Base-by-base conservation (phyloP, 139 green algal genomes). In the Chlamydomonas asymmetrica region DNA sequence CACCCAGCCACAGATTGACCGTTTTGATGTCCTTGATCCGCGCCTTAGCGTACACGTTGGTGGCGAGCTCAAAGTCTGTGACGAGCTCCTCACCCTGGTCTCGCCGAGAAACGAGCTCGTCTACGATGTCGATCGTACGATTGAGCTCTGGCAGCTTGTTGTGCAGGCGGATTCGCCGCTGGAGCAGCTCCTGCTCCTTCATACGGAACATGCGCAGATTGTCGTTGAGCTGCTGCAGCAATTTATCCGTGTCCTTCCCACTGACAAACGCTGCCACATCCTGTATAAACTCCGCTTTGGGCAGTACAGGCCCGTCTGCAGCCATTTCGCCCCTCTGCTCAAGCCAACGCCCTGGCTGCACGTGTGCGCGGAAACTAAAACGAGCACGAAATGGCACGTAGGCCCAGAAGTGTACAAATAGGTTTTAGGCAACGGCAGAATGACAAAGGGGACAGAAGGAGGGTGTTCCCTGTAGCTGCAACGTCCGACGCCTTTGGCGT, bases 1-100 rank as follows among this genome's bases (percentile, higher is more conserved):
- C 91, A 2, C 91, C 91, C 4, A 96, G 85, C 91, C 91, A 96
- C 29, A 96, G 80, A 76, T 90, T 91, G 39, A 95, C 90, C 37
- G 66, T 72, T 40, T 82, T 66, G 27, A 79, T 66, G 40, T 82
- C 75, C 37, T 82, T 52, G 22, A 94, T 75, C 32, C 69, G 80
- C 10, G 80, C 85, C 49, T 88, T 87, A 34, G 82, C 71, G 63
- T 85, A 93, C 29, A 91, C 88, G 39, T 71, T 79, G 43, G 90
- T 82, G 1, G 80, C 65, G 20, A 94, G 75, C 82, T 91, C 83
- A 64, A 91, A 94, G 82, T 94, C 84, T 16, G 83, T 39, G 4
- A 66, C 73, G 34, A 84, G 62, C 34, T 80, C 56, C 0, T 66
- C 71, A 27, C 57, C 45, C 3, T 20, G 8, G 27, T 5, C 34